A percentile compares a stretch with the other conserved stretches of the same genome.
Conservation (phyloP, 1,284 basidiomycete species). For the Trichosporon sp. region DNA sequence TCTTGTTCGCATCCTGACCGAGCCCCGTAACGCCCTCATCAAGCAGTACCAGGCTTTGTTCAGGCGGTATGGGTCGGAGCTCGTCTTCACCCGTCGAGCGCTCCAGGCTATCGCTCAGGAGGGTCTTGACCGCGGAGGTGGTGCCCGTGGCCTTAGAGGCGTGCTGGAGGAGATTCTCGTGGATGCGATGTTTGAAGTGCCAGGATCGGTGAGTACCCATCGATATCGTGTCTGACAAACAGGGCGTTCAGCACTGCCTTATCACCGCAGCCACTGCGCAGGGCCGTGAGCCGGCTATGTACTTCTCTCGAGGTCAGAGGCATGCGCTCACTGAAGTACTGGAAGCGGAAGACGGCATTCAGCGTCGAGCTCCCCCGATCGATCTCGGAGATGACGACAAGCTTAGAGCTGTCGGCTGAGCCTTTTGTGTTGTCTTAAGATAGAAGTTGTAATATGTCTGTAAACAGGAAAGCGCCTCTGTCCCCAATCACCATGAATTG, state of each 20-base stretch:
- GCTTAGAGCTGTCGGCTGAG: conserved; percentile 14
- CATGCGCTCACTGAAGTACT: conserved; percentile 55
- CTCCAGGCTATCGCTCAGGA: conserved; percentile 64
- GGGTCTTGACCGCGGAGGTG: conserved; percentile 73
- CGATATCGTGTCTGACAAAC: conserved; percentile 2
- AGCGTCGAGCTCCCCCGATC: conserved; percentile 1
- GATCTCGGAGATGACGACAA: conserved; percentile 14
- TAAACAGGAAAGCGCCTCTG: not conserved
- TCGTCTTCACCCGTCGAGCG: conserved; percentile 47
- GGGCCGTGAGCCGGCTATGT: conserved; percentile 54
- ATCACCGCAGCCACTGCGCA: conserved; percentile 56
- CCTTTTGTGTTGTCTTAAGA: not conserved
- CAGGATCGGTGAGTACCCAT: conserved; percentile 64
- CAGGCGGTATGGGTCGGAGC: conserved; percentile 39
- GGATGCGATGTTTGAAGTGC: conserved; percentile 79
- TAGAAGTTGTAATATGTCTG: not conserved
- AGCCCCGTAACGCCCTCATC: conserved; percentile 82
- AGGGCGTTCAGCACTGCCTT: conserved; percentile 61
- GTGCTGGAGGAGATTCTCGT: conserved; percentile 83
- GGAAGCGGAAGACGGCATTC: conserved; percentile 53
- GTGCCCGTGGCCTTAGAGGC: conserved; percentile 78
- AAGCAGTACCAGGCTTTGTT: conserved; percentile 84
- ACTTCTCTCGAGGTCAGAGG: conserved; percentile 59
- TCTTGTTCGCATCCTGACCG: conserved; percentile 80
- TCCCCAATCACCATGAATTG: no score